Evolutionary conservation across 495 filamentous ascomycete species (phyloP).

Genomic region (Apiosordaria backusii): DNA sequence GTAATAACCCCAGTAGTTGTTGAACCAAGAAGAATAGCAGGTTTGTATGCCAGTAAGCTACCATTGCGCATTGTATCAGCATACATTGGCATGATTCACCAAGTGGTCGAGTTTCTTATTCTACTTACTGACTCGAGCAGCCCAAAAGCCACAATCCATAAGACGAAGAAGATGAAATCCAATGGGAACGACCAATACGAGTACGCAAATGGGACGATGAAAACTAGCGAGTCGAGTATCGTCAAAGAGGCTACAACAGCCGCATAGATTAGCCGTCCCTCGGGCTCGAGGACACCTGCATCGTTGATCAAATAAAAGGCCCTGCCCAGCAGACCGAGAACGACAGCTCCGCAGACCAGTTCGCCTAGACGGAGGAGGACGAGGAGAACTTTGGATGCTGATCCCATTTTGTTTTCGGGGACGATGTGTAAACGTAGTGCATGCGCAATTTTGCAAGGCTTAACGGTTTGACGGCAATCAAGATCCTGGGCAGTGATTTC

Average conservation of each 20-base stretch:
- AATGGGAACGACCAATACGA: slow-evolving; percentile 21
- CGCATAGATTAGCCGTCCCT: slow-evolving; percentile 18
- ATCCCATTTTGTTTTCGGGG: slow-evolving; percentile 9
- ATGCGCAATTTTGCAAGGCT: too few species aligned
- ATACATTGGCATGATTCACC: neutral
- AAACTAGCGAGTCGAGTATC: slow-evolving; percentile 18
- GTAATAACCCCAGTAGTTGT: slow-evolving; percentile 26
- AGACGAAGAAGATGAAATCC: slow-evolving; percentile 20
- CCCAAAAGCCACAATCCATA: slow-evolving; percentile 23
- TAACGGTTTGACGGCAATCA: too few species aligned
- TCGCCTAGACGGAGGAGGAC: slow-evolving; percentile 21
- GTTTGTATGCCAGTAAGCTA: slow-evolving; percentile 19
- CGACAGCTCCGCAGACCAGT: slow-evolving; percentile 20
- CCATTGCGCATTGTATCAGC: neutral
- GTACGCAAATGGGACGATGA: slow-evolving; percentile 20
- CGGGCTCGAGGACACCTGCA: slow-evolving; percentile 15
- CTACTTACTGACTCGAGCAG: slow-evolving; percentile 20
- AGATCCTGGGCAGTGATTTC: too few species aligned
- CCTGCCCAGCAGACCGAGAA: slow-evolving; percentile 21
- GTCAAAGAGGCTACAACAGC: slow-evolving; percentile 19
- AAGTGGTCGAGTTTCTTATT: neutral
- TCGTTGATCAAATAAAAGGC: slow-evolving; percentile 19
- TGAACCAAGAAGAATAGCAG: slow-evolving; percentile 18
- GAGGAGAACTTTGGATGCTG: slow-evolving; percentile 12
- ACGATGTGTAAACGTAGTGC: too few species aligned